Evolutionary conservation across 2,329 filamentous ascomycete species (phyloP), one percentile per base, ranked within the genome.

Genomic region (Apiospora hydei): DNA sequence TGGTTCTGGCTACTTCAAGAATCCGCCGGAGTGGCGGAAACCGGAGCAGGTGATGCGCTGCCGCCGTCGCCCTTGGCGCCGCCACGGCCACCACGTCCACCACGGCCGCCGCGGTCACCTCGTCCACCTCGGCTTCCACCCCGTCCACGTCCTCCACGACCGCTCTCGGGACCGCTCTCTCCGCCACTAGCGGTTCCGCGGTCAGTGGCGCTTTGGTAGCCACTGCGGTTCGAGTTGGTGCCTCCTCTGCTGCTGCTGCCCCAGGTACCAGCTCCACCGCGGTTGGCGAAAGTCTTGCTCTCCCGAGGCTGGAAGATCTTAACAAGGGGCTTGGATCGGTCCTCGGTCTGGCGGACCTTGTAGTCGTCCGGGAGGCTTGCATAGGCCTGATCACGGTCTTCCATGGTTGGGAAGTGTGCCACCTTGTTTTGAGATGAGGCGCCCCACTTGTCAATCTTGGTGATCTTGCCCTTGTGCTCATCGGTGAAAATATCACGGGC

Each of bases 141-240:
- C 18, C 87, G 84, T 24, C 89, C 87, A 16, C 89, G 84, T 67
- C 90, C 87, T 30, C 86, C 87, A 72, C 86, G 88, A 72, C 84
- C 82, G 41, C 87, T 88, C 78, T 90, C 89, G 47, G 88, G 89
- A 75, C 90, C 92, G 79, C 91, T 92, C 73, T 94, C 92, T 75
- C 95, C 93, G 76, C 92, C 93, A 79, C 92, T 81, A 74, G 79
- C 75, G 21, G 77, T 70, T 49, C 79, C 91, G 73, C 92, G 95
- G 72, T 94, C 94, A 70, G 91, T 93, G 71, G 93, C 93, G 79
- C 94, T 97, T 77, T 94, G 92, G 85, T 98, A 98, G 73, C 94
- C 94, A 77, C 92, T 93, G 72, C 85, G 81, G 75, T 87, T 86
- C 41, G 85, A 84, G 68, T 90, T 90, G 70, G 92, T 90, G 67